Conservation (phyloP, 2,329 filamentous ascomycete genomes). For the Aspergillus japonicus region DNA sequence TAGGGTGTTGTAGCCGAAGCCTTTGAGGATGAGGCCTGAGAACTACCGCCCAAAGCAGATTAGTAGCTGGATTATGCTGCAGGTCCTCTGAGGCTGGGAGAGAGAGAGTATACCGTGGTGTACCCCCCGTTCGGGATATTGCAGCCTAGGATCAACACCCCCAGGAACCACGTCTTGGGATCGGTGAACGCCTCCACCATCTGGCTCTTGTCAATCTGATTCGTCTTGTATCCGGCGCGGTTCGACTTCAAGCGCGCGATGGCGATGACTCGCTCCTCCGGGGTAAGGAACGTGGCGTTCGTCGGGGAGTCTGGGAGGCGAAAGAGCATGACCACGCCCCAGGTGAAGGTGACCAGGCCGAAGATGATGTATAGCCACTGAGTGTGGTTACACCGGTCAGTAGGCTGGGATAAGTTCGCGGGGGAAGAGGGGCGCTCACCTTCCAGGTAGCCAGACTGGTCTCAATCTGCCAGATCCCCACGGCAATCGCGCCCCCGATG, state of each 20-base stretch:
- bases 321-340: constrained; percentile 24
- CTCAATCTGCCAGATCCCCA: constrained; percentile 28
- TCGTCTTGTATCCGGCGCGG: constrained; percentile 35
- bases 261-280: constrained; percentile 23
- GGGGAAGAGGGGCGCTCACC: constrained; percentile 13
- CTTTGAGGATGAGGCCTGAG: constrained; percentile 37
- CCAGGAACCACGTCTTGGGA: constrained; percentile 30
- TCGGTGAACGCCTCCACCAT: constrained; percentile 30
- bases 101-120: constrained; percentile 22
- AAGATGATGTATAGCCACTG: constrained; percentile 30
- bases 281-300: constrained; percentile 24
- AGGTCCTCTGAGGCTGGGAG: not conserved
- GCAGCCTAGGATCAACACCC: constrained; percentile 28
- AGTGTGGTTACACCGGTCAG: not conserved
- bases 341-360: constrained; percentile 25
- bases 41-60: constrained; percentile 16
- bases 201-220: constrained; percentile 42
- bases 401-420: no score
- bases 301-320: constrained; percentile 24
- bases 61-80: not conserved
- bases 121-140: constrained; percentile 39
- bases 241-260: constrained; percentile 24
- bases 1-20: constrained; percentile 37
- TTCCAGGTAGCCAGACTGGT: constrained; percentile 23
- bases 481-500: constrained; percentile 25